These are phyloP conservation scores for Russula lepida DNA, from an alignment of 768 basidiomycete species.

Conservation along the genomic window DNA sequence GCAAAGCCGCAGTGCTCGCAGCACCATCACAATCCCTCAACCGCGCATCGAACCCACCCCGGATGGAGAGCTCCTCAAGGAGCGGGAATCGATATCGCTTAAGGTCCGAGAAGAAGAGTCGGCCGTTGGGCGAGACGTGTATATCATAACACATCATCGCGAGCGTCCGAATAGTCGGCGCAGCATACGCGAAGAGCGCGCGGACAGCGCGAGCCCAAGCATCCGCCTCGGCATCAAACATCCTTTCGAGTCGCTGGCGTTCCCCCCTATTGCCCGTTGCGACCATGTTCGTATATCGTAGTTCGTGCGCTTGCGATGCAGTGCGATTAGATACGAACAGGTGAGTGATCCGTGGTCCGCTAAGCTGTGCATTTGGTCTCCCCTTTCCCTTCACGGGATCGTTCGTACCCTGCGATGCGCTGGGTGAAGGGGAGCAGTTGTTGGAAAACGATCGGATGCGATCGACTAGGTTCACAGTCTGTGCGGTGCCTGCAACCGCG, in stretches of 20 bases:
- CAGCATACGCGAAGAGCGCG: constrained; percentile 14
- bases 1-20: neutral
- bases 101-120: constrained; percentile 19
- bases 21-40: constrained; percentile 10
- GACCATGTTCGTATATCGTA: constrained; percentile 14
- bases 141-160: constrained; percentile 20
- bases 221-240: constrained; percentile 18
- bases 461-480: constrained; percentile 26
- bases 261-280: constrained; percentile 11
- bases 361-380: neutral
- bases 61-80: constrained; percentile 18
- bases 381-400: neutral
- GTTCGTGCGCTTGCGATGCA: constrained; percentile 4
- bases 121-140: constrained; percentile 17
- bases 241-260: constrained; percentile 9
- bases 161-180: constrained; percentile 18
- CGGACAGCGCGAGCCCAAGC: constrained; percentile 14
- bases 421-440: neutral
- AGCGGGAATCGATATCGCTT: constrained; percentile 8
- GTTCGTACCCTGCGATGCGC: neutral
- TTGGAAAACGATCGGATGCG: neutral
- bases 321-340: constrained; percentile 18
- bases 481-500: constrained; percentile 27
- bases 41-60: constrained; percentile 19
- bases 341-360: constrained; percentile 9